Conservation (phyloP, 1,139 yeast genomes). For the Scheffersomyces parashehatae region DNA sequence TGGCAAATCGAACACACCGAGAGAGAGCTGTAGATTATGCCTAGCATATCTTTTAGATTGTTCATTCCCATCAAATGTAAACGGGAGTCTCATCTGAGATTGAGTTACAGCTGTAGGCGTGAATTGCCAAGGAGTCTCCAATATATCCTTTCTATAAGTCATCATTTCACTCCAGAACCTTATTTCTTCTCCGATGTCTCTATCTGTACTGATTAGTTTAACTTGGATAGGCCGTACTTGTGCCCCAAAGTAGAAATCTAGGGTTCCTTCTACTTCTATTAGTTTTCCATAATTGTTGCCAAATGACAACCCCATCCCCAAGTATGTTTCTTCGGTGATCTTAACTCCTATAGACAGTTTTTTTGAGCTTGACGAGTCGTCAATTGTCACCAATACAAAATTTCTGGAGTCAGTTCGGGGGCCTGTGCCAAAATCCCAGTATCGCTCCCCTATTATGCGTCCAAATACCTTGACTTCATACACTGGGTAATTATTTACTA, state of each 20-base stretch:
- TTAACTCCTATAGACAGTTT: conserved; percentile 13
- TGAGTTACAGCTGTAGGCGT: conserved; percentile 10
- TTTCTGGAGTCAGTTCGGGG: neutral
- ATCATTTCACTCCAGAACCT: conserved; percentile 36
- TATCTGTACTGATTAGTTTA: too few species aligned
- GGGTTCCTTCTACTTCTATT: conserved; percentile 9
- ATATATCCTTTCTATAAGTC: conserved; percentile 17
- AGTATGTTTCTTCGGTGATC: conserved; percentile 7
- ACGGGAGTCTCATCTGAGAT: conserved; percentile 1
- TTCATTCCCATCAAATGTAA: conserved; percentile 2
- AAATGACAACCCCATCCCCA: conserved; percentile 11
- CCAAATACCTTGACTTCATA: conserved; percentile 28
- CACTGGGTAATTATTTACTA: conserved; percentile 27
- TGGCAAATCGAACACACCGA: conserved; percentile 1
- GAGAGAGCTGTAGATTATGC: neutral
- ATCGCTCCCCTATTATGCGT: conserved; percentile 18
- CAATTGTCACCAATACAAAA: conserved; percentile 16
- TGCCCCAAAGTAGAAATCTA: neutral
- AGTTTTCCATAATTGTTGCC: conserved; percentile 9
- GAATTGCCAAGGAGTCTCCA: conserved; percentile 27
- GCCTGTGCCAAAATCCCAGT: neutral
- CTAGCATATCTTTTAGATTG: conserved; percentile 1
- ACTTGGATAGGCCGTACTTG: too few species aligned
- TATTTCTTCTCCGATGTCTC: conserved; percentile 23
- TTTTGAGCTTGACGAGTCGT: conserved; percentile 25